Percentiles rank a stretch among this genome's conserved stretches.
Conservation (phyloP, 2,329 filamentous ascomycete species). For the Aspergillus persii region DNA sequence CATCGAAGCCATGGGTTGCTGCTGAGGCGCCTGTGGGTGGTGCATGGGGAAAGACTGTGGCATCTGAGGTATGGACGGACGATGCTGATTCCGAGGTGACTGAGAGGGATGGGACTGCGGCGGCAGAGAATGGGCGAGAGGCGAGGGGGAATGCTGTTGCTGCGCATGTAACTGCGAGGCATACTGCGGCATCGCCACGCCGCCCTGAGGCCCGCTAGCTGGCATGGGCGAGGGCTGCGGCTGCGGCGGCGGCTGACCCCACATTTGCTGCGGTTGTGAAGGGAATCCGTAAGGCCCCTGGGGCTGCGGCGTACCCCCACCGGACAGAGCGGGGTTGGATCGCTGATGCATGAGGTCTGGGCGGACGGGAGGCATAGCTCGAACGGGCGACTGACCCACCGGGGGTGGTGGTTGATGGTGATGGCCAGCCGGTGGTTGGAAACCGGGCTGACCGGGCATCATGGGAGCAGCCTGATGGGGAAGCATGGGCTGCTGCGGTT, state of each 20-base stretch:
- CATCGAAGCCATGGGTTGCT: slow-evolving; percentile 37
- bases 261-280: slow-evolving; percentile 64
- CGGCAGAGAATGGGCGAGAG: slow-evolving; percentile 32
- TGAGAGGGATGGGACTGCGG: slow-evolving; percentile 38
- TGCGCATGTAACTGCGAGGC: slow-evolving; percentile 39
- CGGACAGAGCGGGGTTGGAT: slow-evolving; percentile 58
- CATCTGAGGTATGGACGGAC: slow-evolving; percentile 37
- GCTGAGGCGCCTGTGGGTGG: slow-evolving; percentile 34
- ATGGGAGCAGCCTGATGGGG: slow-evolving; percentile 43
- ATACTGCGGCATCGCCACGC: slow-evolving; percentile 41
- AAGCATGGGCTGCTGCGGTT: slow-evolving; percentile 36
- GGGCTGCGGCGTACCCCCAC: slow-evolving; percentile 45
- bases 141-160: slow-evolving; percentile 39
- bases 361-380: slow-evolving; percentile 63
- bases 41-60: slow-evolving; percentile 38
- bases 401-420: slow-evolving; percentile 11
- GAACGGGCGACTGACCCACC: slow-evolving; percentile 68
- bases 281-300: slow-evolving; percentile 52
- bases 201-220: slow-evolving; percentile 37
- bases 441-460: slow-evolving; percentile 56
- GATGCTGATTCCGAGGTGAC: slow-evolving; percentile 43
- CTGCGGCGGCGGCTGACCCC: slow-evolving; percentile 62
- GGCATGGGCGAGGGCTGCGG: slow-evolving; percentile 59
- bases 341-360: slow-evolving; percentile 65
- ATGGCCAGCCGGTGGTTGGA: slow-evolving; percentile 60